These are phyloP conservation scores for Apiospora arundinis DNA, from an alignment of 2,329 filamentous ascomycete species.

Conservation along the genomic window DNA sequence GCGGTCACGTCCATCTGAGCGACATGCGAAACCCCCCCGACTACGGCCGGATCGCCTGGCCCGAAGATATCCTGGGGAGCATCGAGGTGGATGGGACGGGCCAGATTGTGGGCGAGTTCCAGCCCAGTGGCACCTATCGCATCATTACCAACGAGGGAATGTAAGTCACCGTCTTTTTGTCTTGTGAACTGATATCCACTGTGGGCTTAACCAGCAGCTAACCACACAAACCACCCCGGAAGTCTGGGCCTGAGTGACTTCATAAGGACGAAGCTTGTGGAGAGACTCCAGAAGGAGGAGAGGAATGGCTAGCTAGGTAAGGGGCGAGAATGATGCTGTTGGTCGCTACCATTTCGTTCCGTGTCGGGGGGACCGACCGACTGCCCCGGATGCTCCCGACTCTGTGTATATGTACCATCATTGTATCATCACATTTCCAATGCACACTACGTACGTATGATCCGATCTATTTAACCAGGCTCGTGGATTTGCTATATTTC, in stretches of 20 bases:
- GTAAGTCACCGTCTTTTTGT: slow-evolving; percentile 52
- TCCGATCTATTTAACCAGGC: neutral
- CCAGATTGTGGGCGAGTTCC: slow-evolving; percentile 62
- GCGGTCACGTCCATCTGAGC: slow-evolving; percentile 70
- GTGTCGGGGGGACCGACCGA: neutral
- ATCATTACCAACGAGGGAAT: slow-evolving; percentile 71
- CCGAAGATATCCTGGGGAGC: slow-evolving; percentile 73
- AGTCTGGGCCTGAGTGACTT: slow-evolving; percentile 63
- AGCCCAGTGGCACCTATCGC: slow-evolving; percentile 68
- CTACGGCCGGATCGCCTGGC: slow-evolving; percentile 71
- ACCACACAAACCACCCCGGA: neutral
- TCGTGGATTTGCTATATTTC: neutral
- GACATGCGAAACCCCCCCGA: slow-evolving; percentile 69
- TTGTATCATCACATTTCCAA: neutral
- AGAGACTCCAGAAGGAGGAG: slow-evolving; percentile 60
- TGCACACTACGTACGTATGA: slow-evolving; percentile 1
- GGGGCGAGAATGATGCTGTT: neutral
- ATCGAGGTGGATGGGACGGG: slow-evolving; percentile 67
- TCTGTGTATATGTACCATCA: neutral
- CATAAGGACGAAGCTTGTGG: slow-evolving; percentile 59
- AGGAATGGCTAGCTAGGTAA: neutral
- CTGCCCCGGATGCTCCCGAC: neutral
- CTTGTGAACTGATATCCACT: neutral
- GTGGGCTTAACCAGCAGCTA: slow-evolving; percentile 7
- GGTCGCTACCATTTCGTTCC: neutral